These are phyloP conservation scores for Fusarium marasasianum DNA, from an alignment of 2,329 filamentous ascomycete genomes.

Conservation along the genomic window DNA sequence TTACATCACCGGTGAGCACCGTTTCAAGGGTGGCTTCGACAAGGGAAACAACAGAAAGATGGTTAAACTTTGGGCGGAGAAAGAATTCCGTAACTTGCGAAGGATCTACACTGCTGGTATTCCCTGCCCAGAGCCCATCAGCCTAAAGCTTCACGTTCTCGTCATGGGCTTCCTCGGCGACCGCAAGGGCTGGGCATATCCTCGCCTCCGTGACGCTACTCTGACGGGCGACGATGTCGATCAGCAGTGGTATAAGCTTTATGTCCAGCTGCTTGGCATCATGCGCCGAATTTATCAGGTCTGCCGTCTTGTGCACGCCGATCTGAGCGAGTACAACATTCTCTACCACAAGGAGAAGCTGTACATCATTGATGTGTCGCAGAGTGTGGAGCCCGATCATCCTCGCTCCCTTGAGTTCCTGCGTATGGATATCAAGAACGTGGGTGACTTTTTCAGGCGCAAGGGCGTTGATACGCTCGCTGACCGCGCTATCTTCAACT, in stretches of 20 bases:
- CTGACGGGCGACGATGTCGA: conserved; percentile 75
- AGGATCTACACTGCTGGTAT: conserved; percentile 86
- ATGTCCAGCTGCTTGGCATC: conserved; percentile 83
- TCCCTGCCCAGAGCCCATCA: conserved; percentile 87
- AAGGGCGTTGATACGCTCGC: conserved; percentile 84
- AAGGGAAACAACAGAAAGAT: conserved; percentile 96
- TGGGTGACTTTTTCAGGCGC: conserved; percentile 89
- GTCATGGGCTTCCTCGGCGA: conserved; percentile 95
- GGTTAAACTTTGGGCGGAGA: conserved; percentile 99
- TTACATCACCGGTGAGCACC: conserved; percentile 93
- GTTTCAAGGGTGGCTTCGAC: conserved; percentile 90
- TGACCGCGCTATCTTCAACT: conserved; percentile 84
- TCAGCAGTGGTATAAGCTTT: conserved; percentile 79
- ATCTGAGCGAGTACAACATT: conserved; percentile 98
- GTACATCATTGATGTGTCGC: conserved; percentile 97
- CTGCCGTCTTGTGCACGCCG: conserved; percentile 91
- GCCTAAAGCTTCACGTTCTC: conserved; percentile 91
- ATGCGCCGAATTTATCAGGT: conserved; percentile 95
- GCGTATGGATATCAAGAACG: conserved; percentile 98
- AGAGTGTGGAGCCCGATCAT: conserved; percentile 97
- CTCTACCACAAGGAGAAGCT: conserved; percentile 85
- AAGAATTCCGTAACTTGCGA: conserved; percentile 94
- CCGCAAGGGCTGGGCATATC: conserved; percentile 85
- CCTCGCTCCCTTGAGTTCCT: conserved; percentile 92
- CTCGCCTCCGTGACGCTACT: conserved; percentile 86